Base-by-base conservation (phyloP, 2,329 filamentous ascomycete genomes). In the Clarireedia monteithiana region DNA sequence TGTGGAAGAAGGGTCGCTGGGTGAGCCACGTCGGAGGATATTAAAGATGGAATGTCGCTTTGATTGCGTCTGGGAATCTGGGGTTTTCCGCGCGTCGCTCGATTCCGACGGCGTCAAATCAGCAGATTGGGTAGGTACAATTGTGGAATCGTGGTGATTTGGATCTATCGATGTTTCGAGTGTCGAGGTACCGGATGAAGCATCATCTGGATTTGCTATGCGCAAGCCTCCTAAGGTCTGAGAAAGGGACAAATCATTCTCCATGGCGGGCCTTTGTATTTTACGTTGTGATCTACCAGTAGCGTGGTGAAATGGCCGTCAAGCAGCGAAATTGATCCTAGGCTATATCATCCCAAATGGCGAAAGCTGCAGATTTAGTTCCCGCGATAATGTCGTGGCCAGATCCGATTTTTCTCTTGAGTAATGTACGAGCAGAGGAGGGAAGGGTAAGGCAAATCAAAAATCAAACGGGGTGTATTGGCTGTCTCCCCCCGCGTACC, bases 211-310 rank as follows among this genome's bases (percentile, higher is more conserved):
- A 72, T 97, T 99, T 67, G 94, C 92, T 72, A 99, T 97, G 71
- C 92, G 89, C 73, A 99, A 78, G 67, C 92, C 92, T 68, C 94
- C 94, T 68, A 97, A 81, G 68, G 90, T 89, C 75, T 91, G 88
- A 69, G 91, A 94, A 64, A 97, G 83, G 74, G 89, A 95, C 71
- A 96, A 76, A 77, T 96, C 91, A 73, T 89, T 89, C 75, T 91
- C 89, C 91, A 96, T 96, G 72, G 61, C 59, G 60, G 46, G 23
- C 23, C 15, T 39, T 6, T 15, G 38, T 36, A 14, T 56, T 20
- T 36, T 30, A 7, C 24, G 40, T n/a, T 20, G 30, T n/a, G 15
- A 24, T 17, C 24, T 46, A 45, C 39, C 26, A 38, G 23, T 56
- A 46, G 53, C 30, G 47, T 52, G 39, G 30, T 38, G 20, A 23